Percentiles rank a stretch among this genome's conserved stretches.
Evolutionary conservation across 108 stramenopile species (phyloP).

Genomic region (Schizochytrium sp.): DNA sequence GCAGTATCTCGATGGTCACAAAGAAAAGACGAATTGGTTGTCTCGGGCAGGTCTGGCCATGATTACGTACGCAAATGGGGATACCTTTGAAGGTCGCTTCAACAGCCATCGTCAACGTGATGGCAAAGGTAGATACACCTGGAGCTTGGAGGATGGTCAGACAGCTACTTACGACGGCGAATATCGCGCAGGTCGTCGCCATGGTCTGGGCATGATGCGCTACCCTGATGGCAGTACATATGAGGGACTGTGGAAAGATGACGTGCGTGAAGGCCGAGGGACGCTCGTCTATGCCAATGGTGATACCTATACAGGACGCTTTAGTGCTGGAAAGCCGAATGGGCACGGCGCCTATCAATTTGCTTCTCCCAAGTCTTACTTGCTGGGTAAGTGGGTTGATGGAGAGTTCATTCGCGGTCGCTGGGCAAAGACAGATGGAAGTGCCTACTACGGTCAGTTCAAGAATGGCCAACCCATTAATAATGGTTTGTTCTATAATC

Average conservation of each 20-base stretch:
- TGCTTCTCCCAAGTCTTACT: slow-evolving; percentile 13
- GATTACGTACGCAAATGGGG: slow-evolving; percentile 44
- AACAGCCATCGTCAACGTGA: slow-evolving; percentile 1
- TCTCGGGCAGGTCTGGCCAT: slow-evolving; percentile 27
- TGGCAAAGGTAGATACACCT: slow-evolving; percentile 16
- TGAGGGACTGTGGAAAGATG: slow-evolving; percentile 26
- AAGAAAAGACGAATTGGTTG: slow-evolving; percentile 4
- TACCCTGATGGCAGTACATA: slow-evolving; percentile 31
- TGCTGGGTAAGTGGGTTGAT: slow-evolving; percentile 24
- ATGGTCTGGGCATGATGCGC: slow-evolving; percentile 27
- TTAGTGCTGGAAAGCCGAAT: not conserved
- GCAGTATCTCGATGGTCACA: slow-evolving; percentile 56
- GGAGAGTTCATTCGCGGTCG: slow-evolving; percentile 34
- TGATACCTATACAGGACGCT: slow-evolving; percentile 10
- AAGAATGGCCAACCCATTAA: slow-evolving; percentile 17
- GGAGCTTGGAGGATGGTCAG: not conserved
- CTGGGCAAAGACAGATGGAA: slow-evolving; percentile 32
- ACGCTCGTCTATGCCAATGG: slow-evolving; percentile 45
- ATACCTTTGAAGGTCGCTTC: slow-evolving; percentile 12
- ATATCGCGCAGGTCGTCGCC: not conserved
- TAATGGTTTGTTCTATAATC: slow-evolving; percentile 31
- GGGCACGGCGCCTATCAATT: slow-evolving; percentile 53
- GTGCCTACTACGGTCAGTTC: slow-evolving; percentile 38
- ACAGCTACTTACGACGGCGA: not conserved
- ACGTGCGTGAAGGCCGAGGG: slow-evolving; percentile 18